phyloP scores from a whole-genome alignment of 2,329 filamentous ascomycete genomes.

The Cytospora mali region DNA sequence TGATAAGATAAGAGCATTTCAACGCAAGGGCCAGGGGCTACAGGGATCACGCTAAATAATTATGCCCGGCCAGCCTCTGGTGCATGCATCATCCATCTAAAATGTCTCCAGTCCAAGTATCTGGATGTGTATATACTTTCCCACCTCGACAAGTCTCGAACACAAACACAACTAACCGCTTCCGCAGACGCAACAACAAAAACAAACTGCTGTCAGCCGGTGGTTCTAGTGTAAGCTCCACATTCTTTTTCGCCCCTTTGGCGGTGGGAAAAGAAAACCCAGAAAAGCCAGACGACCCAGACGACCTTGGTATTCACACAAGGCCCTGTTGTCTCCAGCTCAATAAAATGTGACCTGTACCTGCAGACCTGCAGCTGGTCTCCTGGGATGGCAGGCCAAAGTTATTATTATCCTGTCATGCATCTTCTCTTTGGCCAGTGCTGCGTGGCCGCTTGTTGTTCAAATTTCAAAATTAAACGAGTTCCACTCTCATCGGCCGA shows the following conservation, averaged over 20 bases:
- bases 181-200: not conserved
- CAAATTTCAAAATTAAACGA: not conserved
- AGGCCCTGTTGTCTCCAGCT: not conserved
- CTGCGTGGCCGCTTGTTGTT: not conserved
- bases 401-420: not conserved
- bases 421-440: not conserved
- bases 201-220: not conserved
- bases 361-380: too few species aligned
- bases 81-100: slow-evolving; percentile 2
- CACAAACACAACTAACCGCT: too few species aligned
- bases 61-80: too few species aligned
- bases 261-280: slow-evolving; percentile 4
- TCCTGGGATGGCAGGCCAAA: not conserved
- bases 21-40: not conserved
- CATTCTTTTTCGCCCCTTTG: slow-evolving; percentile 5
- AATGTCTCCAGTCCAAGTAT: not conserved
- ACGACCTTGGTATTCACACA: too few species aligned
- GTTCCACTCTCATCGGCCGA: slow-evolving; percentile 20
- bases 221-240: not conserved
- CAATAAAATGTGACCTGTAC: not conserved
- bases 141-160: not conserved
- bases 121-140: slow-evolving; percentile 1
- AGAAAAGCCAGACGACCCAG: too few species aligned
- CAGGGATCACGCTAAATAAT: slow-evolving; percentile 7
- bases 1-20: not conserved